Evolutionary conservation across 2,329 filamentous ascomycete genomes (phyloP), one percentile per base, ranked within the genome.

Genomic region (Tolypocladium nubicola): DNA sequence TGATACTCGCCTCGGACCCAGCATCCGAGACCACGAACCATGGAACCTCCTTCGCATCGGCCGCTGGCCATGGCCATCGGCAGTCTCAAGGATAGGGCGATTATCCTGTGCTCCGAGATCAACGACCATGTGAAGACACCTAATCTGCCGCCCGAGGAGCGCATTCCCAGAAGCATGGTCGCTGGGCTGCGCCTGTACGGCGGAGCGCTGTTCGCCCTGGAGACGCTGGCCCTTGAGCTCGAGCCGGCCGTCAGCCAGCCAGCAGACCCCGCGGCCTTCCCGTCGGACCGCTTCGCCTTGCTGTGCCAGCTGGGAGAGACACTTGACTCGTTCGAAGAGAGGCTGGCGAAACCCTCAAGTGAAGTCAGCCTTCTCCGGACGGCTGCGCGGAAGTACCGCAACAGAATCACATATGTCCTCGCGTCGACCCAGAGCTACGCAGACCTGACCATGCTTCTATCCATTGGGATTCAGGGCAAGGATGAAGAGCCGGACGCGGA

Each of bases 181-280:
- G 41, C 56, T 26, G 66, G 67, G 41, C 54, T 67, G 2, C 58
- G 66, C 13, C 58, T 67, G 6, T 60, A 65, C 4, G 62, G 58
- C 7, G 66, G 66, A 1, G 54, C 58, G 4, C 59, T 67, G 16
- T 60, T 60, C 49, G 65, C 65, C 13, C 64, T 67, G 2, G 62
- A 67, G 41, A 59, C 59, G 9, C 60, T 67, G 37, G 59, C 64
- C 3, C 21, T 40, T 2, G 65, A 67, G 52, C 43, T 67, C 9
- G 47, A 59, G 9, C 55, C 38, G 16, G 1, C 35, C 35, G 23
- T 4, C 37, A 14, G 26, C n/a, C 35, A 43, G 30, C 19, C 33
- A 33, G 23, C 35, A n/a, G 16, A 23, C 35, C 10, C 43, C 21
- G 1, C 33, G 8, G 47, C 16, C 47, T 21, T 35, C 8, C 8